Conservation (phyloP, 1,139 yeast species). For the Trichomonascaceae sp. region DNA sequence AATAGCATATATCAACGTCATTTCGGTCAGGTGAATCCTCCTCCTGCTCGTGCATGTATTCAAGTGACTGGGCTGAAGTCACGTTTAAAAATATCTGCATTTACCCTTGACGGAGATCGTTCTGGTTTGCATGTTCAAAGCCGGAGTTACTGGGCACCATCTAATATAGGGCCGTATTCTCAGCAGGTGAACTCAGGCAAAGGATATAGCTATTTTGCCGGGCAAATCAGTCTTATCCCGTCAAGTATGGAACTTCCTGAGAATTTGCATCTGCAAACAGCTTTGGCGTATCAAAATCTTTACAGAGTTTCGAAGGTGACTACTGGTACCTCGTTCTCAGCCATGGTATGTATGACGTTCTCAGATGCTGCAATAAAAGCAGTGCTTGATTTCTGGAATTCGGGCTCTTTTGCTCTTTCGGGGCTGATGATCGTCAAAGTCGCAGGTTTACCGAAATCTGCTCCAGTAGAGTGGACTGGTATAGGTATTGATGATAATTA, state of each 20-base stretch:
- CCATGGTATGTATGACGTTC: slow-evolving; percentile 11
- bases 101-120: slow-evolving; percentile 14
- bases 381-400: background rate
- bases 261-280: slow-evolving; percentile 32
- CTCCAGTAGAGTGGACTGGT: slow-evolving; percentile 69
- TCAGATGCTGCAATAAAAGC: background rate
- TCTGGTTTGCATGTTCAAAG: slow-evolving; percentile 84
- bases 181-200: slow-evolving; percentile 59
- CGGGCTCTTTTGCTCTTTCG: background rate
- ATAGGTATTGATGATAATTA: slow-evolving; percentile 21
- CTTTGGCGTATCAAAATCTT: slow-evolving; percentile 68
- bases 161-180: slow-evolving; percentile 95
- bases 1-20: slow-evolving; percentile 52
- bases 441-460: slow-evolving; percentile 58
- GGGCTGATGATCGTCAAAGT: slow-evolving; percentile 48
- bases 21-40: slow-evolving; percentile 58
- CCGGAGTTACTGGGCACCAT: slow-evolving; percentile 95
- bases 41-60: slow-evolving; percentile 80
- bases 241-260: slow-evolving; percentile 45
- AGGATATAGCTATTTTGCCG: slow-evolving; percentile 58
- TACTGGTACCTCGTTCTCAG: slow-evolving; percentile 28
- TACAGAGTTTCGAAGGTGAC: slow-evolving; percentile 56
- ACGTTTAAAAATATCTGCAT: slow-evolving; percentile 54
- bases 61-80: slow-evolving; percentile 49
- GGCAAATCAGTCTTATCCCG: slow-evolving; percentile 87